Evolutionary conservation across 345 rosid genomes (phyloP).

Genomic region (Hirschfeldia incana): DNA sequence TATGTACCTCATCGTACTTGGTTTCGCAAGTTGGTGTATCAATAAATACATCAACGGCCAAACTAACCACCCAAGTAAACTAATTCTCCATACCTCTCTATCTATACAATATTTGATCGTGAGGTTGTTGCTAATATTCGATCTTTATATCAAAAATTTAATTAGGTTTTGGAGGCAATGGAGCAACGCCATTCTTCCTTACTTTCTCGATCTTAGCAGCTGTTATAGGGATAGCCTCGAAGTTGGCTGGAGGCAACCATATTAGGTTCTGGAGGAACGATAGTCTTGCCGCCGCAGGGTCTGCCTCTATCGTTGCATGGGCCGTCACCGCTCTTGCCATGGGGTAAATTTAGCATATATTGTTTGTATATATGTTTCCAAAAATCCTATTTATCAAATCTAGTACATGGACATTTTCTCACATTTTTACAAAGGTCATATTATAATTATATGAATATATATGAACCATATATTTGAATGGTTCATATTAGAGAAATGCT

Average conservation of each 20-base stretch:
- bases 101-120: background rate
- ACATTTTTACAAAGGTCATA: background rate
- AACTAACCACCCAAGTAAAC: slow-evolving; percentile 76
- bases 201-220: slow-evolving; percentile 61
- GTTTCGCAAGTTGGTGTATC: slow-evolving; percentile 87
- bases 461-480: no score
- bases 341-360: slow-evolving; percentile 47
- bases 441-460: no score
- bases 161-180: slow-evolving; percentile 86
- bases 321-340: slow-evolving; percentile 79
- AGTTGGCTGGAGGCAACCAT: slow-evolving; percentile 74
- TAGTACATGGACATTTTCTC: background rate
- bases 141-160: background rate
- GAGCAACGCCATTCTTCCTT: slow-evolving; percentile 81
- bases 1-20: slow-evolving; percentile 72
- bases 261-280: slow-evolving; percentile 81
- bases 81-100: background rate
- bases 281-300: slow-evolving; percentile 76
- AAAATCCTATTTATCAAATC: no score
- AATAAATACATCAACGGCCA: slow-evolving; percentile 73
- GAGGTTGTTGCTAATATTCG: background rate
- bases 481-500: no score
- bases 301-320: slow-evolving; percentile 71
- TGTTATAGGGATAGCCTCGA: slow-evolving; percentile 68
- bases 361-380: background rate